phyloP scores from a whole-genome alignment of 1,284 basidiomycete genomes.

The Trichosporon asahii region DNA sequence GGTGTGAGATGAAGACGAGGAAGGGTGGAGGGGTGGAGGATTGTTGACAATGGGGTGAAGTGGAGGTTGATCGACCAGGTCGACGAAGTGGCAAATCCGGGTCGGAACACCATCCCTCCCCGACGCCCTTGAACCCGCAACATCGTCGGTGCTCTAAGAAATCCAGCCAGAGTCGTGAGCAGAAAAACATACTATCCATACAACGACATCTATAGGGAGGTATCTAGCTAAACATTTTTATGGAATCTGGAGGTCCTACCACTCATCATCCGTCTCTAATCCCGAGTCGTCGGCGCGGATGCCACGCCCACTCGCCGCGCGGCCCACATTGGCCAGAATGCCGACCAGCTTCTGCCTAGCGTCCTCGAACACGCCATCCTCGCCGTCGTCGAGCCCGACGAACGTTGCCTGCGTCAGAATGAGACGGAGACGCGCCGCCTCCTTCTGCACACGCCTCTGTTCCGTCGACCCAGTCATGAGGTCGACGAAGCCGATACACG shows the following conservation, averaged over 20 bases:
- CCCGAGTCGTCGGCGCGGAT: conserved; percentile 46
- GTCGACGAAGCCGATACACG: conserved; percentile 47
- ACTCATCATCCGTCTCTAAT: conserved; percentile 46
- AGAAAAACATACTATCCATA: neutral
- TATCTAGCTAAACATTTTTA: neutral
- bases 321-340: conserved; percentile 38
- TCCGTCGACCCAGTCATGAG: conserved; percentile 38
- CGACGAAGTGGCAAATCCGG: neutral
- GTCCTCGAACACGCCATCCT: conserved; percentile 31
- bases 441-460: conserved; percentile 35
- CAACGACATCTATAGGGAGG: conserved; percentile 5
- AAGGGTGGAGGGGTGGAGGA: neutral
- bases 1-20: neutral
- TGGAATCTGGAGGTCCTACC: conserved; percentile 20
- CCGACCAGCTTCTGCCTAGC: conserved; percentile 46
- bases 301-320: conserved; percentile 39
- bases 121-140: no score
- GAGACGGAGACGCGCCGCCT: conserved; percentile 38
- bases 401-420: conserved; percentile 45
- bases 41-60: neutral
- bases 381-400: conserved; percentile 29
- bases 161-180: no score
- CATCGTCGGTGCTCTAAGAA: no score
- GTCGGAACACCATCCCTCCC: neutral
- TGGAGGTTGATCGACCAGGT: no score